These are phyloP conservation scores for Pyricularia sp. DNA, from an alignment of 2,329 filamentous ascomycete genomes.

Conservation along the genomic window DNA sequence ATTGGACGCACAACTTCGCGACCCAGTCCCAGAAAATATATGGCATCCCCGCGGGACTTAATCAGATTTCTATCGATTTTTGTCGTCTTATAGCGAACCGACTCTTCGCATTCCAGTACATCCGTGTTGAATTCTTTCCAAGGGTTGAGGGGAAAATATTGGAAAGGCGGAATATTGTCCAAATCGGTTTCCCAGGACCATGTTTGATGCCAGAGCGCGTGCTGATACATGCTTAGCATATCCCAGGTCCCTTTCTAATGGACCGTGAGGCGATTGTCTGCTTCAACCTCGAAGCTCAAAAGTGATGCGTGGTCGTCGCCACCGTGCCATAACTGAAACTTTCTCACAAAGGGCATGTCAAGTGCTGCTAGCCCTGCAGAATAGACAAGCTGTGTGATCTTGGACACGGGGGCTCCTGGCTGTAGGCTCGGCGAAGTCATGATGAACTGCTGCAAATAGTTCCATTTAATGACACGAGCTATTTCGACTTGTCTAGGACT, in stretches of 20 bases:
- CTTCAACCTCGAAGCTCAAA: background rate
- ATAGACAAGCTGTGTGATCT: background rate
- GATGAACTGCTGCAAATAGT: background rate
- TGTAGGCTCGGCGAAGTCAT: background rate
- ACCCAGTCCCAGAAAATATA: background rate
- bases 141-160: background rate
- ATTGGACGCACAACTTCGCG: background rate
- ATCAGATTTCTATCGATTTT: background rate
- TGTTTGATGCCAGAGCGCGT: background rate
- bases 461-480: background rate
- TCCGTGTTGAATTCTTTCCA: background rate
- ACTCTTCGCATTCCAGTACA: background rate
- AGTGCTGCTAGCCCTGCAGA: background rate
- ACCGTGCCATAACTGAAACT: background rate
- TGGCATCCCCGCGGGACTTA: background rate
- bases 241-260: background rate
- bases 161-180: background rate
- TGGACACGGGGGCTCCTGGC: background rate
- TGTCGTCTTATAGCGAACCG: background rate
- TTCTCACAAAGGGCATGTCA: background rate
- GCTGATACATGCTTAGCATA: background rate
- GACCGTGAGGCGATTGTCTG: background rate
- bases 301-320: background rate
- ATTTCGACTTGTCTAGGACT: background rate
- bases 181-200: background rate